A percentile compares a stretch with the other conserved stretches of the same genome.
phyloP scores from a whole-genome alignment of 345 rosid species.

The Populus euphratica region DNA sequence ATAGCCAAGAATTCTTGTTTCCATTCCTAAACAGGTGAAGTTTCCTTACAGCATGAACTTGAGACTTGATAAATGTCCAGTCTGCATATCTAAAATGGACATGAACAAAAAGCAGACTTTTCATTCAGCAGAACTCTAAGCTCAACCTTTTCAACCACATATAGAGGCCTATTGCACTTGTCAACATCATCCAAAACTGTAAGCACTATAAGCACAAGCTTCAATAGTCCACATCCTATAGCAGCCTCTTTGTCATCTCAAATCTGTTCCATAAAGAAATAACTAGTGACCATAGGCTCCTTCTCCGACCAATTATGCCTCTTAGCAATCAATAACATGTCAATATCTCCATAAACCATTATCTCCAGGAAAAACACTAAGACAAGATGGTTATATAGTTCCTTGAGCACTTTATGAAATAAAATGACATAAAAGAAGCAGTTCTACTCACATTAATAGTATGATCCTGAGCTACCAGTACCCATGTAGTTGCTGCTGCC shows the following conservation, averaged over 20 bases:
- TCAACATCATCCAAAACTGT: conserved; percentile 29
- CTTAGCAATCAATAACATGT: conserved; percentile 32
- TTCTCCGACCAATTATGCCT: conserved; percentile 26
- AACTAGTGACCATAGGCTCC: conserved; percentile 43
- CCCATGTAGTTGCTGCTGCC: conserved; percentile 79
- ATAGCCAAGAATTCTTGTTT: conserved; percentile 32
- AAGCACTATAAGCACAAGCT: conserved; percentile 38
- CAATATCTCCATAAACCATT: conserved; percentile 28
- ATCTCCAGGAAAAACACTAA: conserved; percentile 21
- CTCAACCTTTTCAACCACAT: conserved; percentile 19
- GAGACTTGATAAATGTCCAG: conserved; percentile 26
- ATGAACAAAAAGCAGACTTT: conserved; percentile 31
- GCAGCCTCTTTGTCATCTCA: conserved; percentile 52
- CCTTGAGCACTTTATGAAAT: conserved; percentile 12
- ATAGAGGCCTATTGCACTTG: conserved; percentile 33
- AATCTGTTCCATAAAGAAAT: conserved; percentile 69
- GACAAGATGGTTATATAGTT: conserved; percentile 6
- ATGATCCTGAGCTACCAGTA: conserved; percentile 79
- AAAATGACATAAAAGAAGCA: conserved; percentile 10
- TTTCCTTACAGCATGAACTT: conserved; percentile 41
- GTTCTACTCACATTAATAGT: conserved; percentile 63
- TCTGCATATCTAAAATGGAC: conserved; percentile 25
- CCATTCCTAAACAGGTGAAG: conserved; percentile 29
- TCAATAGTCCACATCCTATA: conserved; percentile 50
- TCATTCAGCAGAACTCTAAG: conserved; percentile 15